These are phyloP conservation scores for Pilaira anomala DNA, from an alignment of 192 early-diverging fungal species.

Conservation along the genomic window DNA sequence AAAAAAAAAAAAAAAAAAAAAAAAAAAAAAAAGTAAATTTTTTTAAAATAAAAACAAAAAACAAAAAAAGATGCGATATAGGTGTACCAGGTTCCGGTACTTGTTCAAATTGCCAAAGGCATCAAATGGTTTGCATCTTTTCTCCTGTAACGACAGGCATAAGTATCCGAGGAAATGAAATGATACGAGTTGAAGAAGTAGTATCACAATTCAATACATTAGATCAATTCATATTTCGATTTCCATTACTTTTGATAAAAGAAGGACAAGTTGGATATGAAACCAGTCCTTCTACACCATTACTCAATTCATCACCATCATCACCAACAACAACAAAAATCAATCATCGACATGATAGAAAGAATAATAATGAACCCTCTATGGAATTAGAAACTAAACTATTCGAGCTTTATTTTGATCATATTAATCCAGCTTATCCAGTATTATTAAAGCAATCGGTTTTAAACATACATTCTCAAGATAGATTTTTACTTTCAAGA, in stretches of 20 bases:
- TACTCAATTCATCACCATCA: not conserved
- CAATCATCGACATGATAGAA: too few species aligned
- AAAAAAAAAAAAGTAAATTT: not conserved
- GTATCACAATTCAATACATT: not conserved
- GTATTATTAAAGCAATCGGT: conserved; percentile 6
- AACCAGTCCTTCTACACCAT: not conserved
- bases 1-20: too few species aligned
- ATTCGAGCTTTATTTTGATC: conserved; percentile 19
- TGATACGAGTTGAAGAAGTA: not conserved
- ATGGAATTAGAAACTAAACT: conserved; percentile 2
- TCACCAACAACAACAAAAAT: not conserved
- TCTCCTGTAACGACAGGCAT: conserved; percentile 3
- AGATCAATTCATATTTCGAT: conserved; percentile 4
- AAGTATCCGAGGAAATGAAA: conserved; percentile 6
- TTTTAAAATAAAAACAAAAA: too few species aligned
- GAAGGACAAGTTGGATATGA: conserved; percentile 16
- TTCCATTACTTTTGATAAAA: conserved; percentile 13
- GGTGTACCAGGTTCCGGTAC: conserved; percentile 24
- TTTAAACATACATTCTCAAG: conserved; percentile 1
- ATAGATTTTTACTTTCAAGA: conserved; percentile 5
- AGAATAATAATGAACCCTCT: not conserved
- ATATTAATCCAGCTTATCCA: conserved; percentile 13
- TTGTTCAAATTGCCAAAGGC: conserved; percentile 31
- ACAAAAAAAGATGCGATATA: conserved; percentile 27
- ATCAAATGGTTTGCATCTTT: conserved; percentile 23